Evolutionary conservation across 148 eudicot species (phyloP).

Genomic region (Amaranthus cruentus): DNA sequence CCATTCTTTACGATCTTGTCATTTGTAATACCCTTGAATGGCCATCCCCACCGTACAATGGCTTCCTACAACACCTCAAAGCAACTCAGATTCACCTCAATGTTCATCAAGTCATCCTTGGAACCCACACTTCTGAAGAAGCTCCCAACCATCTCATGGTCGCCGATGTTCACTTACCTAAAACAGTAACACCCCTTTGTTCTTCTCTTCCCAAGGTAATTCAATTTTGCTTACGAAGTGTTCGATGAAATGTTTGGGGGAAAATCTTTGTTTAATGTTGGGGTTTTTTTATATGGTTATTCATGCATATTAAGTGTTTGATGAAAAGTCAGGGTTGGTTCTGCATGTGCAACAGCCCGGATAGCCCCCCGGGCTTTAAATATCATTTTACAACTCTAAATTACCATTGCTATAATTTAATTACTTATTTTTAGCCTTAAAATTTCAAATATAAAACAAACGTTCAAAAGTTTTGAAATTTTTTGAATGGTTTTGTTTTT

Average conservation of each 20-base stretch:
- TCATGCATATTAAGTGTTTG: background rate
- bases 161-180: conserved; percentile 65
- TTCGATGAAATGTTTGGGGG: conserved; percentile 48
- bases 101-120: conserved; percentile 63
- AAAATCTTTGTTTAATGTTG: conserved; percentile 1
- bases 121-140: conserved; percentile 84
- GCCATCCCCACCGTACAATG: conserved; percentile 95
- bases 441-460: too few relatives aligned
- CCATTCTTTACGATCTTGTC: conserved; percentile 73
- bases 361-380: too few relatives aligned
- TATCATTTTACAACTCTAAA: too few relatives aligned
- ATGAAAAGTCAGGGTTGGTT: too few relatives aligned
- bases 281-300: background rate
- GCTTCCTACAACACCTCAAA: conserved; percentile 51
- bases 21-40: conserved; percentile 74
- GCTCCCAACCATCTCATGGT: conserved; percentile 68
- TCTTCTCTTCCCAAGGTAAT: conserved; percentile 54
- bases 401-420: too few relatives aligned
- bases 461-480: too few relatives aligned
- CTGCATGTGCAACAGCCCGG: too few relatives aligned
- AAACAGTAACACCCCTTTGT: conserved; percentile 5
- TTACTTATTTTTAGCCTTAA: too few relatives aligned
- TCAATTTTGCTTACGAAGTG: conserved; percentile 27
- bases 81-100: conserved; percentile 34
- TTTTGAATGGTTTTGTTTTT: background rate